Percentiles rank a stretch among this genome's conserved stretches.
Conservation (phyloP, 1,139 yeast species). For the Zygoascus sp. region DNA sequence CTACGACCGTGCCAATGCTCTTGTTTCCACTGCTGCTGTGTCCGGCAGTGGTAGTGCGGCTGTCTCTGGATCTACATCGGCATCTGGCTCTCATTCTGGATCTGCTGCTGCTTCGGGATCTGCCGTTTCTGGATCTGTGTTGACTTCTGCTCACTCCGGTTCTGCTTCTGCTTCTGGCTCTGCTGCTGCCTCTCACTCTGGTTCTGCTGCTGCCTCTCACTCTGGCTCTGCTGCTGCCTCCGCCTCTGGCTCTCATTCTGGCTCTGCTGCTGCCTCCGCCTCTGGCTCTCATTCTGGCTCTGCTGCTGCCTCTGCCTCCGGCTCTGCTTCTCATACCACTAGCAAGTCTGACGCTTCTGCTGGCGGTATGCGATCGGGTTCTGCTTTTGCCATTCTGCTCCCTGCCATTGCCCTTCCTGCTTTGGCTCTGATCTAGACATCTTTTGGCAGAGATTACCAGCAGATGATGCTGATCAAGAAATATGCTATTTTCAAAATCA, state of each 20-base stretch:
- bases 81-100: not conserved
- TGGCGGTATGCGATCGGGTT: not conserved
- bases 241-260: constrained; percentile 3
- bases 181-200: not conserved
- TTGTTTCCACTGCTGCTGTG: constrained; percentile 3
- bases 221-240: too few relatives aligned
- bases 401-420: constrained; percentile 5
- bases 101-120: constrained; percentile 6
- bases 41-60: not conserved
- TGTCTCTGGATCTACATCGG: not conserved
- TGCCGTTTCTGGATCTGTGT: not conserved
- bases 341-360: too few relatives aligned
- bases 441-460: too few relatives aligned
- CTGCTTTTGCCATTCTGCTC: not conserved
- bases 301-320: not conserved
- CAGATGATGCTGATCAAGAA: too few relatives aligned
- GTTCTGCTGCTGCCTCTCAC: not conserved
- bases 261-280: not conserved
- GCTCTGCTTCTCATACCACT: not conserved
- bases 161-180: constrained; percentile 3
- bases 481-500: too few relatives aligned
- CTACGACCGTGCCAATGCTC: not conserved
- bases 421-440: constrained; percentile 2
- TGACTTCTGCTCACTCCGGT: too few relatives aligned
- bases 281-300: constrained; percentile 3